These are phyloP conservation scores for Monosporascus sp. DNA, from an alignment of 2,329 filamentous ascomycete genomes.

Conservation along the genomic window DNA sequence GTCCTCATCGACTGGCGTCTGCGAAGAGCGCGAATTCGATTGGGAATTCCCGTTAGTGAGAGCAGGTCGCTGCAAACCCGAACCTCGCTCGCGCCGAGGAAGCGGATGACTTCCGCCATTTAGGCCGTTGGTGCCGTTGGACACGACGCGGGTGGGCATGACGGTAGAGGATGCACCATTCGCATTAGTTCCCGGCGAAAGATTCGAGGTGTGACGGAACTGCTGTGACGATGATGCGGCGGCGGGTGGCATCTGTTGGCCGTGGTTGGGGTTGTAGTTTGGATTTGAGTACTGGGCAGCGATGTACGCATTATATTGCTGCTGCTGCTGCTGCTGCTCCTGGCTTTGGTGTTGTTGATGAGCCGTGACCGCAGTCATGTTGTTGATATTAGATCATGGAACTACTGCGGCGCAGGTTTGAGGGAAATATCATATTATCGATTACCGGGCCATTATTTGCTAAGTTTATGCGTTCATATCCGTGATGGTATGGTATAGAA, in stretches of 20 bases:
- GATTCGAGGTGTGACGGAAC: neutral
- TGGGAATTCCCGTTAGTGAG: neutral
- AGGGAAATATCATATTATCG: neutral
- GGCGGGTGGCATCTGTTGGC: neutral
- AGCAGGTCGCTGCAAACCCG: neutral
- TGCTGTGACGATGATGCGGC: neutral
- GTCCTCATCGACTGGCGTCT: constrained; percentile 16
- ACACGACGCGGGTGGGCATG: constrained; percentile 1
- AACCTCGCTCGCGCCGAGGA: neutral
- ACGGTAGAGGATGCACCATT: neutral
- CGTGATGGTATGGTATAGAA: neutral
- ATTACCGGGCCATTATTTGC: too few species aligned
- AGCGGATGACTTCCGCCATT: neutral
- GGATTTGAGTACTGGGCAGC: neutral
- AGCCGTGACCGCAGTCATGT: neutral
- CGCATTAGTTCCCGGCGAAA: neutral
- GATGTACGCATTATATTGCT: neutral
- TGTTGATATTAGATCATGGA: neutral
- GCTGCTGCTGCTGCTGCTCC: neutral
- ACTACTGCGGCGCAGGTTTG: neutral
- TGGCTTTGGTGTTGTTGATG: neutral
- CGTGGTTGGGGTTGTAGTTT: neutral
- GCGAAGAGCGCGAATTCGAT: neutral
- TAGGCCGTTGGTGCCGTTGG: constrained; percentile 2
- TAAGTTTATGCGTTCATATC: neutral